Base-by-base conservation (phyloP, 2,329 filamentous ascomycete species). In the Colletotrichum shisoi region DNA sequence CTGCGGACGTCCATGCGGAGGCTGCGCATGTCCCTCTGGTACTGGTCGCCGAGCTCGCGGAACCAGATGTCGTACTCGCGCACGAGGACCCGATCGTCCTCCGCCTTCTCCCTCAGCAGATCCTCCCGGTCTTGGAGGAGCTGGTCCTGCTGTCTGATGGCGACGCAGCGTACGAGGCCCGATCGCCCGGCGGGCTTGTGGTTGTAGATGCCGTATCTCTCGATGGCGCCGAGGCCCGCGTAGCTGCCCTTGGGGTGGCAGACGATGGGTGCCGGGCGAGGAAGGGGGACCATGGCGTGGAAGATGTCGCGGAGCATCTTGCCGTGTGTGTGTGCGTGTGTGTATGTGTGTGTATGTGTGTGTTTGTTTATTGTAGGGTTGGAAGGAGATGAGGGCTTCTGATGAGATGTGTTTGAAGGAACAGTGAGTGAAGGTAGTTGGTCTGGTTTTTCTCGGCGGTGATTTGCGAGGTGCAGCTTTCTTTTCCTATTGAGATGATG, bases 301-400 rank as follows among this genome's bases (percentile, higher is more conserved):
- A 46, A 37, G n/a, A 57, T 46, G 27, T 53, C 4, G 11, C 7
- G 42, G 12, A 57, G 11, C 54, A 57, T 57, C 24, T 27, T 27
- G 24, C 24, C 24, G 24, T 27, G 24, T 7, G 6, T 39, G 24
- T 24, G 1, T 24, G 24, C 4, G 24, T 24, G 24, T 24, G 24
- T 24, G 24, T 24, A 4, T 24, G 3, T 24, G 24, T 27, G n/a
- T n/a, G n/a, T n/a, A n/a, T n/a, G n/a, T n/a, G n/a, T n/a, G n/a
- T n/a, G 24, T 24, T 3, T 24, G 24, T 27, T 27, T 27, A 5
- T 27, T 27, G 24, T 27, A 27, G 24, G 24, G 24, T 27, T 27
- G 17, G 2, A 1, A 19, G 13, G 5, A 19, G 5, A 3, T 9
- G 19, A 13, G 11, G 11, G 17, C 6, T 52, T 21, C 19, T n/a